Base-by-base conservation (phyloP, 2,329 filamentous ascomycete genomes). In the Calonectria ilicicola region DNA sequence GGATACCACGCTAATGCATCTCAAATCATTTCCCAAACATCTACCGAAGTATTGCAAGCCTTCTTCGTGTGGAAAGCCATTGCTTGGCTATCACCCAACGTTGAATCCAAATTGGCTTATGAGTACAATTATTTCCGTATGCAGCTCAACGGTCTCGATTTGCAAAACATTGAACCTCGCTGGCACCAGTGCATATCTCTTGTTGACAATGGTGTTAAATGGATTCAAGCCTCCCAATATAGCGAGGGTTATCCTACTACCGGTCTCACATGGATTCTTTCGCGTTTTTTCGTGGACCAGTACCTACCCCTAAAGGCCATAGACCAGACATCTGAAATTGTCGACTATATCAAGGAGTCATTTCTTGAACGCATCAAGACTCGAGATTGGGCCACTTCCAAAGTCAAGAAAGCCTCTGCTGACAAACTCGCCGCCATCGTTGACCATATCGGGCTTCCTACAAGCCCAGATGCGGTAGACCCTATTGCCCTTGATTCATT, bases 391-490 rank as follows among this genome's bases (percentile, higher is more conserved):
- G 93, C 93, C 89, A 90, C 91, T 51, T 84, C 89, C 2, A 86
- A 89, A 53, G 90, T 92, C 23, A 88, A 89, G 53, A 85, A 89
- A 66, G 84, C 91, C 8, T 91, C 91, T 2, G 89, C 91, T 51
- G 84, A 91, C 67, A 94, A 94, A 80, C 89, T 94, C 2, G 86
- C 91, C 74, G 91, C 92, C 70, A 93, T 94, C 74, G 84, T 89
- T 21, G 91, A 93, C 75, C 93, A 93, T 80, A 92, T 94, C 66
- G 92, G 92, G 1, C 93, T 93, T 77, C 91, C 92, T 1, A 91
- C 89, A 2, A 89, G 87, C 70, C 92, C 92, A 2, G 86, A 93
- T 73, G 88, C 93, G 44, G 87, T 89, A 81, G 86, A 93, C 72
- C 88, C 92, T 0, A 81, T 84, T 10, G 86, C 84, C 8, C 84